Conservation (phyloP, 2,329 filamentous ascomycete species). For the Aspergillus tanneri region DNA sequence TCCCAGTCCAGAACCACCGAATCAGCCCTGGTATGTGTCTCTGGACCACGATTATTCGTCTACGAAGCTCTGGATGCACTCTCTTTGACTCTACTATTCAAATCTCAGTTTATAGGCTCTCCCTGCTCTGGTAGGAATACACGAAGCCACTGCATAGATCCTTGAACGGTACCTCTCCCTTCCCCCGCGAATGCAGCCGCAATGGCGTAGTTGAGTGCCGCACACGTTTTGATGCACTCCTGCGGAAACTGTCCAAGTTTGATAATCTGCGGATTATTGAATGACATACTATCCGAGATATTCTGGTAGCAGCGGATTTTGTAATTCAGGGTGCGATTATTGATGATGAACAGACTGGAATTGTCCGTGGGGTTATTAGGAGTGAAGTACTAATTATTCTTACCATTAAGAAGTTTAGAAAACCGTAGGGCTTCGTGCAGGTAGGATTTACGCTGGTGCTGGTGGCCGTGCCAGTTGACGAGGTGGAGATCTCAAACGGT, state of each 20-base stretch:
- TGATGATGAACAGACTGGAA: neutral
- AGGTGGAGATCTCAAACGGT: neutral
- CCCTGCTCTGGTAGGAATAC: neutral
- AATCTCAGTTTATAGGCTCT: neutral
- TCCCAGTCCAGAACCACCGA: neutral
- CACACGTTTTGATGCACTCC: neutral
- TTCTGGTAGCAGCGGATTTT: neutral
- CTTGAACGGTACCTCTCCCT: neutral
- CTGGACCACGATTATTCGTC: neutral
- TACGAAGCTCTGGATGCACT: neutral
- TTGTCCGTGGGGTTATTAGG: neutral
- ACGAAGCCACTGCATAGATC: neutral
- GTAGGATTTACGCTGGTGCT: neutral
- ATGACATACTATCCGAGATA: neutral
- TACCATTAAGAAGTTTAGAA: neutral
- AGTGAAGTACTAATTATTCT: neutral
- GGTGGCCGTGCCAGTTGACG: neutral
- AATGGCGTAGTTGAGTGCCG: neutral
- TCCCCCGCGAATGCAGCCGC: neutral
- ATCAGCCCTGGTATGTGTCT: neutral
- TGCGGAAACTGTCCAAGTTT: neutral
- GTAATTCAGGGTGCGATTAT: neutral
- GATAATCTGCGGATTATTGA: neutral
- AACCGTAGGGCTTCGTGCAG: neutral
- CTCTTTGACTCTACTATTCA: neutral